Conservation (phyloP, 352 stramenopile genomes). For the Aphanomyces cochlioides region DNA sequence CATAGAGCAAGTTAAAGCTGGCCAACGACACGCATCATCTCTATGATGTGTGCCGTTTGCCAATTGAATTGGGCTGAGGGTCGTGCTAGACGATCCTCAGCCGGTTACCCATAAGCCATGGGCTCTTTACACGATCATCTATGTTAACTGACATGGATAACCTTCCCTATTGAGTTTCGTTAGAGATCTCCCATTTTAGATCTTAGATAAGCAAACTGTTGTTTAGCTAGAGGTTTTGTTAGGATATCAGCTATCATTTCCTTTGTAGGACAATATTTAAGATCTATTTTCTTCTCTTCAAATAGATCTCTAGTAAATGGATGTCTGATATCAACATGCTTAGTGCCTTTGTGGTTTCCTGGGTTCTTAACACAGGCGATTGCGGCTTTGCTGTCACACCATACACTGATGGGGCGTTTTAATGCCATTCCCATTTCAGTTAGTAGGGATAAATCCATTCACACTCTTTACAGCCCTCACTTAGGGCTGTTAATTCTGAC, state of each 20-base stretch:
- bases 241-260: conserved; percentile 33
- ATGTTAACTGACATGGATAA: too few species aligned
- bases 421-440: conserved; percentile 28
- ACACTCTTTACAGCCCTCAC: neutral
- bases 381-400: conserved; percentile 33
- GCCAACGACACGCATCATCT: too few species aligned
- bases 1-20: too few species aligned
- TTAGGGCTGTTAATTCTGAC: neutral
- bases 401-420: conserved; percentile 24
- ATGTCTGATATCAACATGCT: conserved; percentile 34
- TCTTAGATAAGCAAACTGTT: conserved; percentile 32
- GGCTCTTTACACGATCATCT: too few species aligned
- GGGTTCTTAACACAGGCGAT: conserved; percentile 33
- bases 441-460: conserved; percentile 15
- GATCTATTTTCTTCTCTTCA: conserved; percentile 2
- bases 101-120: too few species aligned
- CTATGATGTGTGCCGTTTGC: too few species aligned
- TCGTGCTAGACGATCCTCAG: too few species aligned
- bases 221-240: conserved; percentile 31
- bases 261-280: conserved; percentile 12
- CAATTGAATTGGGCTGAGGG: too few species aligned
- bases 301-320: conserved; percentile 30
- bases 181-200: conserved; percentile 25
- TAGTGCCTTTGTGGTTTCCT: conserved; percentile 30
- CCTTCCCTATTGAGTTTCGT: neutral